Evolutionary conservation across 257 asterid species (phyloP), one percentile per base, ranked within the genome.

Genomic region (Verbascum thapsus): DNA sequence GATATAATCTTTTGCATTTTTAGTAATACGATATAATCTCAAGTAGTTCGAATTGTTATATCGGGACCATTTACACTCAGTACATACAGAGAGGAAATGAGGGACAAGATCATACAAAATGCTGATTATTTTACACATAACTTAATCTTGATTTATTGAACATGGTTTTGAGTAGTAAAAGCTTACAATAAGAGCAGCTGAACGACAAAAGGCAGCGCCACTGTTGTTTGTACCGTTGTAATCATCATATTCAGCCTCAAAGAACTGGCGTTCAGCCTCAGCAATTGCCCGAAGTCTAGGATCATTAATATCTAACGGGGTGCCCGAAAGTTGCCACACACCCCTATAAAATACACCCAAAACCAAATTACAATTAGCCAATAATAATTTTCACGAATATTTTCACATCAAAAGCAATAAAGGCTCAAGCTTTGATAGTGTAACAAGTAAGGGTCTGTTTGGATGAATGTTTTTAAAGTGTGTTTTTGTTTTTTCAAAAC

Each of bases 131-230:
- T 26, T 26, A 26, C 32, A 26, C 32, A 49, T 15, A 17, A 48
- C 6, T 48, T 49, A 0, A 3, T 2, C 26, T 49, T 1, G 10
- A 20, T 18, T 20, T 20, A 5, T 49, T 8, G 4, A 8, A 17
- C 10, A 48, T 5, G 19, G 8, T 49, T n/a, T 49, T 26, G 32
- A 41, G 47, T 13, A 43, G 38, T 11, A 19, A 51, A 56, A 13
- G 13, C 96, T 78, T 81, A 94, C 99, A 39, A 94, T 87, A 66
- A 94, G 81, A 75, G 92, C 99, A 79, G 94, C 95, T 8, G 96
- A 90, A 65, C 97, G 97, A 75, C 94, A 94, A 72, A 94, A 94
- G 48, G 97, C 95, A 39, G 97, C 85, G 53, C 96, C 96, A 17
- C 87, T 81, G 63, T 86, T 88, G 79, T 81, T 85, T 52, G 88